A percentile compares a stretch with the other conserved stretches of the same genome.
phyloP scores from a whole-genome alignment of 352 stramenopile species.

The Hyaloperonospora brassicae region DNA sequence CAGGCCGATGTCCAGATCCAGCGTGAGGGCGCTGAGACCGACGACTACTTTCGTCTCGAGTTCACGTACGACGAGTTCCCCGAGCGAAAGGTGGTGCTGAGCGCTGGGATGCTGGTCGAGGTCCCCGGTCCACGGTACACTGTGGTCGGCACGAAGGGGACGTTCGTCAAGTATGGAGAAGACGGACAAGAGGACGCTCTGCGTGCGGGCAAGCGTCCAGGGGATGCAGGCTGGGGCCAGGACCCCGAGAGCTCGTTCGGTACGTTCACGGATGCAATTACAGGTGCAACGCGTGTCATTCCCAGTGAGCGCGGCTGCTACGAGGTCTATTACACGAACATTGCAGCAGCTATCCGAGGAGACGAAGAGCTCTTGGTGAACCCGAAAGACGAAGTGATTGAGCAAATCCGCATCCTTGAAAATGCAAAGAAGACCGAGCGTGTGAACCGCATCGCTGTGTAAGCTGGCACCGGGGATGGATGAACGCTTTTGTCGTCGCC shows the following conservation, averaged over 20 bases:
- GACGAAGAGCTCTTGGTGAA: slow-evolving; percentile 44
- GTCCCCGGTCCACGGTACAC: slow-evolving; percentile 55
- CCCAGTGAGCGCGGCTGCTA: slow-evolving; percentile 45
- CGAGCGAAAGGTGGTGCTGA: slow-evolving; percentile 48
- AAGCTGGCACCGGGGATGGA: slow-evolving; percentile 1
- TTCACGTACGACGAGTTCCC: slow-evolving; percentile 47
- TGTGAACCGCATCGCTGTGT: slow-evolving; percentile 29
- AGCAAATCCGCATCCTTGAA: slow-evolving; percentile 69
- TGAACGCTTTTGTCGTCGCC: too few species aligned
- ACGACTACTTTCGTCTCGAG: slow-evolving; percentile 70
- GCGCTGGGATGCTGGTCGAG: slow-evolving; percentile 58
- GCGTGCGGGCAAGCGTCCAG: slow-evolving; percentile 42
- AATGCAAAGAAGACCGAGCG: slow-evolving; percentile 52
- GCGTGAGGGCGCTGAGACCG: slow-evolving; percentile 50
- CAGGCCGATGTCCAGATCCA: slow-evolving; percentile 64
- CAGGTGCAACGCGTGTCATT: slow-evolving; percentile 22
- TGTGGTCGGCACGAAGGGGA: slow-evolving; percentile 47
- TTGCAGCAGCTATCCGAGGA: slow-evolving; percentile 49
- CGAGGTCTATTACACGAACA: slow-evolving; percentile 64
- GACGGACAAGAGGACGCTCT: slow-evolving; percentile 59
- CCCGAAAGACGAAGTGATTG: slow-evolving; percentile 33
- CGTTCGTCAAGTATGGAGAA: slow-evolving; percentile 54
- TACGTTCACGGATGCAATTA: slow-evolving; percentile 27
- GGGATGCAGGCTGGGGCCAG: slow-evolving; percentile 40
- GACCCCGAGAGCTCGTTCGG: slow-evolving; percentile 42